Percentiles rank a stretch among this genome's conserved stretches.
These are phyloP conservation scores for Luffa acutangula DNA, from an alignment of 306 rosid genomes.

Conservation along the genomic window DNA sequence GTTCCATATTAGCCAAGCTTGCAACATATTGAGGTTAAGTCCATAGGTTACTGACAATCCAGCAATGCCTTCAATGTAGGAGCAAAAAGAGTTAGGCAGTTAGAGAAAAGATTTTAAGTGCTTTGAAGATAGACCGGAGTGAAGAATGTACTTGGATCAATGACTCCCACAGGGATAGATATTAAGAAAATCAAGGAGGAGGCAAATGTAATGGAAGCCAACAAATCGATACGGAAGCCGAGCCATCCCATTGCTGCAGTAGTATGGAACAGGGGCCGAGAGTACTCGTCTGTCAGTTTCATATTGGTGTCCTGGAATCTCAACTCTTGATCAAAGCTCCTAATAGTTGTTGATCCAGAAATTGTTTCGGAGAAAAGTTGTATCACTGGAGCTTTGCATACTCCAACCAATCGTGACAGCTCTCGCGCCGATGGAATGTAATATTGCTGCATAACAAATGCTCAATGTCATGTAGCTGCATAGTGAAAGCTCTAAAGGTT, in stretches of 20 bases:
- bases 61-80: constrained; percentile 43
- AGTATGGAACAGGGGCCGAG: constrained; percentile 39
- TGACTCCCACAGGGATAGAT: constrained; percentile 41
- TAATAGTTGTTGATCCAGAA: constrained; percentile 66
- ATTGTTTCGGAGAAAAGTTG: constrained; percentile 80
- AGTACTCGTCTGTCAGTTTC: constrained; percentile 46
- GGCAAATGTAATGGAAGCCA: constrained; percentile 47
- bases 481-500: not conserved
- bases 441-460: constrained; percentile 42
- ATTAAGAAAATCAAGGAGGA: constrained; percentile 46
- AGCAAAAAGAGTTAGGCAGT: not conserved
- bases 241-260: constrained; percentile 59
- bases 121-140: not conserved
- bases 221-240: constrained; percentile 45
- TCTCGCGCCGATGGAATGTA: constrained; percentile 63
- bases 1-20: constrained; percentile 29
- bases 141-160: constrained; percentile 40
- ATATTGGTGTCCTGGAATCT: constrained; percentile 48
- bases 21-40: constrained; percentile 46
- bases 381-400: constrained; percentile 82
- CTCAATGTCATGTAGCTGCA: not conserved
- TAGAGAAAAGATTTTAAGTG: not conserved
- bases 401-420: constrained; percentile 65
- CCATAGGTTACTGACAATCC: constrained; percentile 87
- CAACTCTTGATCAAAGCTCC: constrained; percentile 62